phyloP scores from a whole-genome alignment of 805 yeast species.

The Crinitomyces ghanaensis region DNA sequence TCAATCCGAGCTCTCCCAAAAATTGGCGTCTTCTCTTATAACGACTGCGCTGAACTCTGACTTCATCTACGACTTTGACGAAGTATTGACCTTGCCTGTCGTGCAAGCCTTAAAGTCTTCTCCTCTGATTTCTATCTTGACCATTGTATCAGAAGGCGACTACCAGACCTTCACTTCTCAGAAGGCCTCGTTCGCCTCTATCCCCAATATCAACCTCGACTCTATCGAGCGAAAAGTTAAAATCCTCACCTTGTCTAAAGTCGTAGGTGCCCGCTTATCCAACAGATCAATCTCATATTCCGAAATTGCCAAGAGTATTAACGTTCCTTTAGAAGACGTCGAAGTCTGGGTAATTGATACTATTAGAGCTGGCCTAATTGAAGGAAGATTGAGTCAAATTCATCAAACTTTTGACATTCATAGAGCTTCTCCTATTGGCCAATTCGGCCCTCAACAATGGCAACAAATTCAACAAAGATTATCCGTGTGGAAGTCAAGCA shows the following conservation, averaged over 20 bases:
- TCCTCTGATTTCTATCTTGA: constrained; percentile 19
- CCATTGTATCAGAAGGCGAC: constrained; percentile 24
- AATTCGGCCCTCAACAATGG: constrained; percentile 30
- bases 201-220: constrained; percentile 9
- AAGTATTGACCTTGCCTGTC: constrained; percentile 20
- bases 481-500: constrained; percentile 26
- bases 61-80: constrained; percentile 22
- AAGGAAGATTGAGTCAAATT: constrained; percentile 34
- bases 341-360: constrained; percentile 32
- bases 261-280: constrained; percentile 13
- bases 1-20: constrained; percentile 5
- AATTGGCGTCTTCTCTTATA: constrained; percentile 19
- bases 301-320: constrained; percentile 24
- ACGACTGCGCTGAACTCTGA: constrained; percentile 17
- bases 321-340: constrained; percentile 22
- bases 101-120: constrained; percentile 20
- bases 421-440: constrained; percentile 27
- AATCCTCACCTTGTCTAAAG: constrained; percentile 20
- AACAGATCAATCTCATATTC: constrained; percentile 21
- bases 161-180: constrained; percentile 13
- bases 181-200: constrained; percentile 7
- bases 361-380: constrained; percentile 30
- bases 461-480: constrained; percentile 23
- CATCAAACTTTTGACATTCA: constrained; percentile 27
- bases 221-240: constrained; percentile 19